A percentile compares a stretch with the other conserved stretches of the same genome.
Evolutionary conservation across 441 rosid genomes (phyloP).

Genomic region (Oxalis stricta): DNA sequence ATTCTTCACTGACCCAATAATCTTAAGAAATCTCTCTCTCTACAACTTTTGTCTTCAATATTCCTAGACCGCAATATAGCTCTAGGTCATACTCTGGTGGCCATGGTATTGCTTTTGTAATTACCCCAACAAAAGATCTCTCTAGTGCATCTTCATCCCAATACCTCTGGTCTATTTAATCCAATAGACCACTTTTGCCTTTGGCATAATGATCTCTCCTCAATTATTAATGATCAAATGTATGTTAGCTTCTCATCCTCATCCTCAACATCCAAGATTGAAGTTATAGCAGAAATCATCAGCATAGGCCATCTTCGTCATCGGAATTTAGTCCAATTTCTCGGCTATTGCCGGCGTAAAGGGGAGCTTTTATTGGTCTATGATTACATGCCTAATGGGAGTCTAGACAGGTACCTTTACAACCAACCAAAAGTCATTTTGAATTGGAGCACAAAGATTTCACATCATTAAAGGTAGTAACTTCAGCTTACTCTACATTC

Average conservation of each 20-base stretch:
- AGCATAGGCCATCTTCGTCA: conserved; percentile 30
- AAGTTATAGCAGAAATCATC: conserved; percentile 27
- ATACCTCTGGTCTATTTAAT: conserved; percentile 41
- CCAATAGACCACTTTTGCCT: conserved; percentile 18
- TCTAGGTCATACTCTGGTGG: conserved; percentile 3
- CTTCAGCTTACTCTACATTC: conserved; percentile 22
- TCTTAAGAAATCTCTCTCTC: conserved; percentile 28
- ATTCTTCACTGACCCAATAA: conserved; percentile 16
- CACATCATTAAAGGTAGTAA: conserved; percentile 30
- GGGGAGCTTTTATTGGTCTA: conserved; percentile 31
- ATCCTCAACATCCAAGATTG: conserved; percentile 16
- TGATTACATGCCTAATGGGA: conserved; percentile 36
- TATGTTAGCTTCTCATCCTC: conserved; percentile 33
- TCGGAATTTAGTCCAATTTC: conserved; percentile 27
- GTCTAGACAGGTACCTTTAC: conserved; percentile 24
- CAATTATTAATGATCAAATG: conserved; percentile 9
- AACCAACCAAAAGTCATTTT: conserved; percentile 16
- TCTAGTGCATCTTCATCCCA: conserved; percentile 14
- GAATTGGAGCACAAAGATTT: conserved; percentile 25
- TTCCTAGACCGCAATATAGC: no score
- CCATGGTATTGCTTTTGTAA: conserved; percentile 35
- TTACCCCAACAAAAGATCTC: conserved; percentile 27
- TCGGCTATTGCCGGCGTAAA: conserved; percentile 32
- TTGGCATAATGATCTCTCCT: conserved; percentile 10
- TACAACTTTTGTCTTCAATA: conserved; percentile 33